These are phyloP conservation scores for Atalantia buxifolia DNA, from an alignment of 345 rosid species.

Conservation along the genomic window DNA sequence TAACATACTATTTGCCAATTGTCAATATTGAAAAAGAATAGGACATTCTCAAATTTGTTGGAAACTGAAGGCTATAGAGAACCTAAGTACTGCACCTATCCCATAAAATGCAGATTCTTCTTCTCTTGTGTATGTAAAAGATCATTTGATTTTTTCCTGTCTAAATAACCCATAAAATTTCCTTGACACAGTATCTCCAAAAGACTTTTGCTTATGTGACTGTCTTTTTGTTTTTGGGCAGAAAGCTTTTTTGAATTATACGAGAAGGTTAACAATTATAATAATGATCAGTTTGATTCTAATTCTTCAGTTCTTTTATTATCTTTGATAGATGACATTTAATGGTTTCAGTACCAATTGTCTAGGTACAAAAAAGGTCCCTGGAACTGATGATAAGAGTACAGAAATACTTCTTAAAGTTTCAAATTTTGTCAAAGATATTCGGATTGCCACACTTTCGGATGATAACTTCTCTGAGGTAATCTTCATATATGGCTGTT, in stretches of 20 bases:
- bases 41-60: no score
- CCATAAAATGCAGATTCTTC: no score
- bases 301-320: neutral
- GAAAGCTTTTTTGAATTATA: neutral
- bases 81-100: no score
- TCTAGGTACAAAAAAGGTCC: slow-evolving; percentile 55
- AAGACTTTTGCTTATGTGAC: neutral
- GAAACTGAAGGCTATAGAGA: no score
- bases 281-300: neutral
- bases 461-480: slow-evolving; percentile 83
- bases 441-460: slow-evolving; percentile 57
- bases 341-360: slow-evolving; percentile 18
- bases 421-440: slow-evolving; percentile 55
- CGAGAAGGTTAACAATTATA: neutral
- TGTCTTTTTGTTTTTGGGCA: neutral
- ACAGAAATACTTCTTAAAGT: slow-evolving; percentile 55
- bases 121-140: no score
- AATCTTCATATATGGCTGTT: slow-evolving; percentile 9
- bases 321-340: neutral
- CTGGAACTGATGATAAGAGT: slow-evolving; percentile 31
- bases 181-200: neutral
- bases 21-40: no score
- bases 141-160: no score
- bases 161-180: neutral
- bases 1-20: no score